Evolutionary conservation across 1,139 yeast genomes (phyloP), one percentile per base, ranked within the genome.

Genomic region (Lizanozyma gosingica): DNA sequence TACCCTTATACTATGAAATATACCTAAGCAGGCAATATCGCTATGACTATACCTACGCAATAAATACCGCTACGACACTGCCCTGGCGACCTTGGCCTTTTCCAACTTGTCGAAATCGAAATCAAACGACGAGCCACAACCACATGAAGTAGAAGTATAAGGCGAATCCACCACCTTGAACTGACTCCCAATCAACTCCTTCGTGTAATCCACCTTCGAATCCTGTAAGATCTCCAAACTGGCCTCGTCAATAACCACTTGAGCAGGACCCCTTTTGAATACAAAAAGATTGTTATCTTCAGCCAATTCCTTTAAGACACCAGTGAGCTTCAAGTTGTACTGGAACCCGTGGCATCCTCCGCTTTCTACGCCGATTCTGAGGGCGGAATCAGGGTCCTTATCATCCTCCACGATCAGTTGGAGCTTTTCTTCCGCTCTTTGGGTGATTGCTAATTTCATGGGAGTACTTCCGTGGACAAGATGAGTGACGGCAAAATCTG

Each of bases 331-430:
- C 52, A 92, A 67, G 47, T 83, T 76, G 55, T 92, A 92, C 59
- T 92, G 98, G 61, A 87, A 94, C 22, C 99, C 98, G 59, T 92
- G 99, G 59, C 98, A 94, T 2, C 99, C 99, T 4, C 98, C 99
- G 53, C 95, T 84, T 52, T 90, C 97, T 4, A 94, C 97, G n/a
- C 73, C 65, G 4, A 94, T 76, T 39, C 83, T 67, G 35, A 92
- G 65, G 0, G 85, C 85, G n/a, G 80, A 54, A 38, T 78, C 65
- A 0, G 79, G 75, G 41, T 81, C 74, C 11, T 65, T 52, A 47
- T 88, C 96, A 2, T 65, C 71, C 16, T 59, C 52, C 14, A 80
- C 73, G 14, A 90, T 76, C 11, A 57, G 56, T 27, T 72, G 73
- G 38, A 92, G 65, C 56, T 83, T 79, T 16, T 60, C 52, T 37